Percentiles rank a stretch among this genome's conserved stretches.
These are phyloP conservation scores for Alloascoidea africana DNA, from an alignment of 805 yeast species.

Conservation along the genomic window DNA sequence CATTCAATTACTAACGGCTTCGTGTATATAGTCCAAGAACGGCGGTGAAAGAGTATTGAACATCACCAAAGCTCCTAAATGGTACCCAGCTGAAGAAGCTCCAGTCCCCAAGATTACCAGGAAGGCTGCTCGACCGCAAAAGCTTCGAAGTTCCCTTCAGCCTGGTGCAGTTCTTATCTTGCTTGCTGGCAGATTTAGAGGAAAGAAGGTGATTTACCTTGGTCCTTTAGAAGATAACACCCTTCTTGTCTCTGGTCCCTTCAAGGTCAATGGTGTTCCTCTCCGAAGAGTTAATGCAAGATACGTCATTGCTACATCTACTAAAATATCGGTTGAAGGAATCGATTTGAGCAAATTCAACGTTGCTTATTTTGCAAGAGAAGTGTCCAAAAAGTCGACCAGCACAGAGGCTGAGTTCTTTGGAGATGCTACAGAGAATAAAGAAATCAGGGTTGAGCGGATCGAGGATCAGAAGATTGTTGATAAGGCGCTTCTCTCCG, in stretches of 20 bases:
- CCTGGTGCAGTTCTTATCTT: constrained; percentile 97
- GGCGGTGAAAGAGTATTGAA: constrained; percentile 19
- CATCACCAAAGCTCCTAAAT: constrained; percentile 43
- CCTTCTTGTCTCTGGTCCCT: constrained; percentile 93
- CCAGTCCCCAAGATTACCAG: constrained; percentile 81
- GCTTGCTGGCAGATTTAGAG: constrained; percentile 99
- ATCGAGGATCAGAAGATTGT: constrained; percentile 92
- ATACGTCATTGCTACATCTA: constrained; percentile 97
- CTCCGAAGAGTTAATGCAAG: constrained; percentile 98
- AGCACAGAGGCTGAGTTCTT: constrained; percentile 83
- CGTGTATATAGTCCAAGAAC: constrained; percentile 16
- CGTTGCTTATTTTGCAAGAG: constrained; percentile 93
- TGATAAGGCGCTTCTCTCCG: constrained; percentile 83
- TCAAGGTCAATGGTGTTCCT: constrained; percentile 99
- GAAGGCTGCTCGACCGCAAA: constrained; percentile 86
- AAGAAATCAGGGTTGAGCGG: constrained; percentile 85
- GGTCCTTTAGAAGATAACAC: constrained; percentile 97
- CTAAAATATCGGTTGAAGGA: constrained; percentile 66
- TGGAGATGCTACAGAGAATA: constrained; percentile 60
- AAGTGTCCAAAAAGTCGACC: constrained; percentile 72
- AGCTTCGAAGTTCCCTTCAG: constrained; percentile 87
- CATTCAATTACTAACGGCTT: neutral
- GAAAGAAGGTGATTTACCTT: constrained; percentile 97
- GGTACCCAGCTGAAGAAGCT: constrained; percentile 89
- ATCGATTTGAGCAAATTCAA: constrained; percentile 84